phyloP scores from a whole-genome alignment of 257 asterid species.

The Misopates orontium region DNA sequence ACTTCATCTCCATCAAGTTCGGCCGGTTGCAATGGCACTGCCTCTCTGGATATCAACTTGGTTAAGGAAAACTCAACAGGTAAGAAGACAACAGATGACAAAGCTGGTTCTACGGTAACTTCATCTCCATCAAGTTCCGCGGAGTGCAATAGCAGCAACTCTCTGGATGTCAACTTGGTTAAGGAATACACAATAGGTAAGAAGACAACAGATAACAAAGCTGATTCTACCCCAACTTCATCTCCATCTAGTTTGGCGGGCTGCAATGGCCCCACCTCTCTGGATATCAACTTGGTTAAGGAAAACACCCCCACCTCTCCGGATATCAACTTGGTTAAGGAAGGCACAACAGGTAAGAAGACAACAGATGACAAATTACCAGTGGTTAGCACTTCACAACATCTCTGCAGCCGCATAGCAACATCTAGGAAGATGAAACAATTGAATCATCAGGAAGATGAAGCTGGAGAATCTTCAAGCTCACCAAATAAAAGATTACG shows the following conservation, averaged over 20 bases:
- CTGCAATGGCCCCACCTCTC: constrained; percentile 6
- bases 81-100: constrained; percentile 23
- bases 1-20: constrained; percentile 17
- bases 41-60: constrained; percentile 1
- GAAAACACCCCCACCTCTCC: too few species aligned
- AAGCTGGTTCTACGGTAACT: too few species aligned
- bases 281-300: too few species aligned
- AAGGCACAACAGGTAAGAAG: constrained; percentile 19
- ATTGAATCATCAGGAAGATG: constrained; percentile 27
- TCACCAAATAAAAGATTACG: constrained; percentile 38
- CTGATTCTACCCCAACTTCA: constrained; percentile 11
- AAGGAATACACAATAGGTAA: too few species aligned
- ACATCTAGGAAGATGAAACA: constrained; percentile 29
- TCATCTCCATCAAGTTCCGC: too few species aligned
- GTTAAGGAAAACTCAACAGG: constrained; percentile 24
- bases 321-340: constrained; percentile 21
- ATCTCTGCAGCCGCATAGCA: constrained; percentile 16
- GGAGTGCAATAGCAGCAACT: too few species aligned
- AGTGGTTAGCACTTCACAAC: constrained; percentile 22
- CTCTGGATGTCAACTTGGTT: too few species aligned
- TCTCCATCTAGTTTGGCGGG: constrained; percentile 17
- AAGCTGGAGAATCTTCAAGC: constrained; percentile 22
- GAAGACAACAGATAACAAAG: constrained; percentile 7
- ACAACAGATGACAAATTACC: constrained; percentile 25
- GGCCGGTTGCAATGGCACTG: constrained; percentile 4